phyloP scores from a whole-genome alignment of 2,329 filamentous ascomycete species.

The Diaporthe destruens region DNA sequence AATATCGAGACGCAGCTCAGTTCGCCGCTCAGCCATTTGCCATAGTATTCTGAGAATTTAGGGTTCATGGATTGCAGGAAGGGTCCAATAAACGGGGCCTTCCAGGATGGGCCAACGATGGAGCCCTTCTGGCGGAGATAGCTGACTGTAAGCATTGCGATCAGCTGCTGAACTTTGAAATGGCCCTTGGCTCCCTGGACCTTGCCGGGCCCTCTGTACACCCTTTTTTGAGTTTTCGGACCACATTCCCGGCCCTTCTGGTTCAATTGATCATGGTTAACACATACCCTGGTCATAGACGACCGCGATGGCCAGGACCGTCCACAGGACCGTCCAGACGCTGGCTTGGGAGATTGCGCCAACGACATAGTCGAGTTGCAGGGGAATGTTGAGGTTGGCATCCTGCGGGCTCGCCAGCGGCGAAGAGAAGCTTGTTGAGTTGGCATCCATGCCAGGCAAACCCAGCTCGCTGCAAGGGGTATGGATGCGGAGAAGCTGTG shows the following conservation, averaged over 20 bases:
- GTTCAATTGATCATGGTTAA: neutral
- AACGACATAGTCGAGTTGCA: conserved; percentile 68
- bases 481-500: conserved; percentile 26
- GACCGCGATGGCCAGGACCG: conserved; percentile 77
- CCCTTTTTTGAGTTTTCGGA: neutral
- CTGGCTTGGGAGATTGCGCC: conserved; percentile 69
- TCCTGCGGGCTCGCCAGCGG: conserved; percentile 73
- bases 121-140: conserved; percentile 82
- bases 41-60: conserved; percentile 90
- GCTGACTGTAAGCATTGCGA: conserved; percentile 66
- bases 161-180: conserved; percentile 33
- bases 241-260: neutral
- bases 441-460: conserved; percentile 63
- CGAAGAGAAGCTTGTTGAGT: conserved; percentile 75
- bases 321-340: conserved; percentile 73
- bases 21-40: conserved; percentile 91
- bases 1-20: conserved; percentile 98
- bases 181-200: neutral
- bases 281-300: conserved; percentile 91
- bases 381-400: conserved; percentile 62
- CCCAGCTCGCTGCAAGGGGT: conserved; percentile 20
- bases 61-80: conserved; percentile 94
- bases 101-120: conserved; percentile 80
- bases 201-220: no score
- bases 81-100: conserved; percentile 91